phyloP scores from a whole-genome alignment of 73 alveolate species.

The Tetrahymena borealis region DNA sequence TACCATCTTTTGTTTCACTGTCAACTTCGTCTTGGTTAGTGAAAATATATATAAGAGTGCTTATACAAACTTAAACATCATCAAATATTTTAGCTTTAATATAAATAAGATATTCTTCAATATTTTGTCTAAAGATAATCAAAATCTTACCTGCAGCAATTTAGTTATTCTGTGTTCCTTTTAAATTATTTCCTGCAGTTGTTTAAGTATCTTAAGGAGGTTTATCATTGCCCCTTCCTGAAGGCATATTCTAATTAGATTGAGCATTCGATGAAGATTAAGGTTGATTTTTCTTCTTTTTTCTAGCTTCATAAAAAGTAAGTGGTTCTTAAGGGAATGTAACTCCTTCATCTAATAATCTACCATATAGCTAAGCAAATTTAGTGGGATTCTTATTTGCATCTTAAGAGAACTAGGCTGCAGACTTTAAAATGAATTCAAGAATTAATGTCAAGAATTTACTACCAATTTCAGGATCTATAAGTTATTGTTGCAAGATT shows the following conservation, averaged over 20 bases:
- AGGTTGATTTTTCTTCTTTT: neutral
- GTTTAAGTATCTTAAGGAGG: neutral
- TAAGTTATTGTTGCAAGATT: neutral
- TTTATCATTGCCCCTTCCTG: too few species aligned
- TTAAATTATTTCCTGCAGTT: neutral
- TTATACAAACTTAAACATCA: neutral
- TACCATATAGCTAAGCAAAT: neutral
- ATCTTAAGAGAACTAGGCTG: neutral
- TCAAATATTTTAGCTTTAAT: neutral
- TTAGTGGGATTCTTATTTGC: neutral
- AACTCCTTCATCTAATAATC: neutral
- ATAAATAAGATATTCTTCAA: too few species aligned
- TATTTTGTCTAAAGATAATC: too few species aligned
- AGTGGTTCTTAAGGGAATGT: neutral
- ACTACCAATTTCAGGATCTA: neutral
- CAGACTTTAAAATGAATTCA: neutral
- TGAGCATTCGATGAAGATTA: neutral
- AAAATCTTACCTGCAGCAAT: neutral
- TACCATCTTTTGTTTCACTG: neutral
- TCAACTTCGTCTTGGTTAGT: neutral
- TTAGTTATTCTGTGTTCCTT: neutral
- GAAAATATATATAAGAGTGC: neutral
- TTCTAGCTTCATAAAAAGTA: neutral
- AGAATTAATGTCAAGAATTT: neutral
- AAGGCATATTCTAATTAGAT: too few species aligned